A percentile compares a stretch with the other conserved stretches of the same genome.
Evolutionary conservation across 148 eudicot species (phyloP).

Genomic region (Simmondsia chinensis): DNA sequence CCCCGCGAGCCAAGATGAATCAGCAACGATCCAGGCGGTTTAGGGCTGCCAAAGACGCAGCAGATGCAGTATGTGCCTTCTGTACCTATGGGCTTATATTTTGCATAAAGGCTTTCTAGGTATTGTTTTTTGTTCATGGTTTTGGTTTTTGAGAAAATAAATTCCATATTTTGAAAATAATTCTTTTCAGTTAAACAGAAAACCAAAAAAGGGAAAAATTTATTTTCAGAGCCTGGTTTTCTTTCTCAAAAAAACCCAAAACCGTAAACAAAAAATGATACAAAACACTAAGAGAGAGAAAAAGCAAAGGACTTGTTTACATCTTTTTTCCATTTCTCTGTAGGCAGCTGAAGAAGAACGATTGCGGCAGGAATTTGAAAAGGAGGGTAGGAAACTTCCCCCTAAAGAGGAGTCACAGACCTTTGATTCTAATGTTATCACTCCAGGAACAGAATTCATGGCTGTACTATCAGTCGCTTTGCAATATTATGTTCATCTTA

Average conservation of each 20-base stretch:
- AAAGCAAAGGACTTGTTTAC: conserved; percentile 6
- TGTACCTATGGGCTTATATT: background rate
- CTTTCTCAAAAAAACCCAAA: too few species aligned
- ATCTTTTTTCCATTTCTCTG: conserved; percentile 5
- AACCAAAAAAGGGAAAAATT: too few species aligned
- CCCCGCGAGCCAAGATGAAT: conserved; percentile 99
- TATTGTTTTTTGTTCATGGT: background rate
- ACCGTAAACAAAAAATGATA: too few species aligned
- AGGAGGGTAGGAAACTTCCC: conserved; percentile 84
- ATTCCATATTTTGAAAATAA: too few species aligned
- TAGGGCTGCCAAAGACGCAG: conserved; percentile 97
- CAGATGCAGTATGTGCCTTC: conserved; percentile 65
- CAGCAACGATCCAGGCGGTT: conserved; percentile 98
- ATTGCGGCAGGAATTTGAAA: conserved; percentile 70
- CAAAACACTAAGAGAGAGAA: too few species aligned
- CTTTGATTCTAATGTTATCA: conserved; percentile 86
- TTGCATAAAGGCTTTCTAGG: background rate
- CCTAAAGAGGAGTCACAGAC: conserved; percentile 64
- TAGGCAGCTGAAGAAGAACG: conserved; percentile 90
- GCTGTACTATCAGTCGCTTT: conserved; percentile 77
- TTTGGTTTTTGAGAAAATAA: too few species aligned
- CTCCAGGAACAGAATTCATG: conserved; percentile 98
- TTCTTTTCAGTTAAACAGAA: too few species aligned
- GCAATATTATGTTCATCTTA: conserved; percentile 83
- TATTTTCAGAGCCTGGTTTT: too few species aligned